phyloP scores from a whole-genome alignment of 306 rosid genomes.

The Comarum palustre region DNA sequence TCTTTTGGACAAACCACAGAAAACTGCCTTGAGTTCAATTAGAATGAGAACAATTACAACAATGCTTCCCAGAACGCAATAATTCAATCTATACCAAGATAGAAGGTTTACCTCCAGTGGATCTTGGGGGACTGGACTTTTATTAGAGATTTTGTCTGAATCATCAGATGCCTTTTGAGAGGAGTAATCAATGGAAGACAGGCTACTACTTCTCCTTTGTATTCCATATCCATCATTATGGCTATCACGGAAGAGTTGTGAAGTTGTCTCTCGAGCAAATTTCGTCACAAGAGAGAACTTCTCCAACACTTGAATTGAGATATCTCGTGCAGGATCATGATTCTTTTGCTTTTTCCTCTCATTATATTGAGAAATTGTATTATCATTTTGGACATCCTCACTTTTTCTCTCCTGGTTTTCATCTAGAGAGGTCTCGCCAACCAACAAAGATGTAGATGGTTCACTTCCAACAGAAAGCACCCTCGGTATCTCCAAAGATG shows the following conservation, averaged over 20 bases:
- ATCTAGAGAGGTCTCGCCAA: slow-evolving; percentile 46
- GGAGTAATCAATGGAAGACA: slow-evolving; percentile 41
- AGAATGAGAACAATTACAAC: background rate
- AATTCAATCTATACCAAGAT: background rate
- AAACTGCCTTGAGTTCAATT: background rate
- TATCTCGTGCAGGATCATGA: slow-evolving; percentile 85
- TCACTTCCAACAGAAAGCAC: slow-evolving; percentile 62
- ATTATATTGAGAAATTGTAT: slow-evolving; percentile 41
- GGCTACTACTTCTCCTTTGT: slow-evolving; percentile 49
- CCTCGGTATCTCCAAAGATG: slow-evolving; percentile 93
- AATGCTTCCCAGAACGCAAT: background rate
- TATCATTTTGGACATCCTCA: slow-evolving; percentile 43
- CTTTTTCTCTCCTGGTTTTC: slow-evolving; percentile 47
- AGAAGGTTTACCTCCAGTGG: slow-evolving; percentile 62
- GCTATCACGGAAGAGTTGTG: slow-evolving; percentile 83
- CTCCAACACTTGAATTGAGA: slow-evolving; percentile 91
- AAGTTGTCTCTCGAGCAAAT: slow-evolving; percentile 98
- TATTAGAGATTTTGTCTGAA: slow-evolving; percentile 37
- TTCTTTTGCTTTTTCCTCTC: slow-evolving; percentile 59
- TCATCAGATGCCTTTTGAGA: slow-evolving; percentile 42
- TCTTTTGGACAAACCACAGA: background rate
- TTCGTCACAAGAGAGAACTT: slow-evolving; percentile 93
- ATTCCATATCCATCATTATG: slow-evolving; percentile 62
- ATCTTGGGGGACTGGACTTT: slow-evolving; percentile 51
- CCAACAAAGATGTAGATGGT: slow-evolving; percentile 41